These are phyloP conservation scores for Dactylorhiza incarnata DNA, from an alignment of 106 monocot genomes.

Conservation along the genomic window DNA sequence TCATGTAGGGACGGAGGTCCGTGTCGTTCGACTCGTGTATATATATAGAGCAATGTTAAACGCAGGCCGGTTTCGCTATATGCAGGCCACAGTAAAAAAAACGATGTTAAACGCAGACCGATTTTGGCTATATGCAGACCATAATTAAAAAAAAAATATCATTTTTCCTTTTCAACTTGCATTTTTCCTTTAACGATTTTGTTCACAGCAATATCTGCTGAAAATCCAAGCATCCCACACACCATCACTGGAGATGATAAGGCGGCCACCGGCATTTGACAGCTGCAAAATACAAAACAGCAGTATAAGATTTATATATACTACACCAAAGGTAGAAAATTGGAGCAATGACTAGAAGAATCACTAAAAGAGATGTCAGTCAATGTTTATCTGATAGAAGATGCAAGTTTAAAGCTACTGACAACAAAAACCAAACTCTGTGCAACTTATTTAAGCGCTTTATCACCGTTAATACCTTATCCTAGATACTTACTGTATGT, in stretches of 20 bases:
- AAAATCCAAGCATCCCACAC: conserved; percentile 74
- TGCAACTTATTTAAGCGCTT: background rate
- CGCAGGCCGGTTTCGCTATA: too few species aligned
- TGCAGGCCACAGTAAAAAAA: too few species aligned
- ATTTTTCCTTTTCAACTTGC: too few species aligned
- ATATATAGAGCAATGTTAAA: too few species aligned
- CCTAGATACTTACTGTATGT: background rate
- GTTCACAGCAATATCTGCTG: too few species aligned
- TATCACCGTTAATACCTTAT: background rate
- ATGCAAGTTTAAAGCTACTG: background rate
- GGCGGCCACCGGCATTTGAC: conserved; percentile 60
- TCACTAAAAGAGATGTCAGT: background rate
- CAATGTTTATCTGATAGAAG: background rate
- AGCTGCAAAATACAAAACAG: conserved; percentile 24
- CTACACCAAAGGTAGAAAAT: background rate
- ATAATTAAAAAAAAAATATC: too few species aligned
- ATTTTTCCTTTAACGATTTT: too few species aligned
- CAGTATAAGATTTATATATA: background rate
- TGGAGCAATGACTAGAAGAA: background rate
- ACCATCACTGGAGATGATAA: conserved; percentile 85
- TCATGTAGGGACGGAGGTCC: too few species aligned
- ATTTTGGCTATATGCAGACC: too few species aligned
- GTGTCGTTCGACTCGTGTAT: too few species aligned
- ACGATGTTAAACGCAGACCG: too few species aligned
- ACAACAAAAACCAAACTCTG: background rate